A percentile compares a stretch with the other conserved stretches of the same genome.
phyloP scores from a whole-genome alignment of 495 filamentous ascomycete species.

The Talaromyces liani region DNA sequence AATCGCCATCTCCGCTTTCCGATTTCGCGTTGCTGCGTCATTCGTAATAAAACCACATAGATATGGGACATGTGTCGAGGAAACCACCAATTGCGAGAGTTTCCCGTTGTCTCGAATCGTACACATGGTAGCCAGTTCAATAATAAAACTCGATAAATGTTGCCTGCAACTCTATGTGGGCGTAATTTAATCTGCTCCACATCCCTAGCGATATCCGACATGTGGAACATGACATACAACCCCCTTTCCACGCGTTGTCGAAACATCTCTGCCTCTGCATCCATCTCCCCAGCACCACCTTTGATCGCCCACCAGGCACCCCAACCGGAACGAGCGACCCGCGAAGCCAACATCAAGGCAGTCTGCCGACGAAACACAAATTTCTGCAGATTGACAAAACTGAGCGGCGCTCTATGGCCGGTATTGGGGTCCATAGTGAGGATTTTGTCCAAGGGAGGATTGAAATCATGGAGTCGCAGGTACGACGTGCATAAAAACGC shows the following conservation, averaged over 20 bases:
- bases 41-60: slow-evolving; percentile 19
- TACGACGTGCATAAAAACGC: slow-evolving; percentile 21
- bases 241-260: slow-evolving; percentile 20
- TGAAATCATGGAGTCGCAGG: slow-evolving; percentile 17
- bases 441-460: slow-evolving; percentile 16
- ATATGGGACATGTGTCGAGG: slow-evolving; percentile 14
- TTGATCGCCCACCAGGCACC: slow-evolving; percentile 18
- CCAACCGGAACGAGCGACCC: slow-evolving; percentile 22
- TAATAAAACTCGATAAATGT: not conserved
- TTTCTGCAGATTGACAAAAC: slow-evolving; percentile 17
- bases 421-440: slow-evolving; percentile 18
- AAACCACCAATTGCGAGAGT: slow-evolving; percentile 2
- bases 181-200: slow-evolving; percentile 11
- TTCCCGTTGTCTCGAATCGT: not conserved
- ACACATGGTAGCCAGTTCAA: slow-evolving; percentile 3
- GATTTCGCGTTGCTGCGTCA: slow-evolving; percentile 20
- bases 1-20: slow-evolving; percentile 18
- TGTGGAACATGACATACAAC: slow-evolving; percentile 23
- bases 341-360: slow-evolving; percentile 14
- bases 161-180: not conserved
- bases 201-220: slow-evolving; percentile 22
- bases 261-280: slow-evolving; percentile 21
- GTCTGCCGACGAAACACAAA: slow-evolving; percentile 19
- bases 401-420: slow-evolving; percentile 15
- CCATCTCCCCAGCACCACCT: slow-evolving; percentile 21